Evolutionary conservation across 495 filamentous ascomycete genomes (phyloP), one percentile per base, ranked within the genome.

Genomic region (Talaromyces nanjingensis): DNA sequence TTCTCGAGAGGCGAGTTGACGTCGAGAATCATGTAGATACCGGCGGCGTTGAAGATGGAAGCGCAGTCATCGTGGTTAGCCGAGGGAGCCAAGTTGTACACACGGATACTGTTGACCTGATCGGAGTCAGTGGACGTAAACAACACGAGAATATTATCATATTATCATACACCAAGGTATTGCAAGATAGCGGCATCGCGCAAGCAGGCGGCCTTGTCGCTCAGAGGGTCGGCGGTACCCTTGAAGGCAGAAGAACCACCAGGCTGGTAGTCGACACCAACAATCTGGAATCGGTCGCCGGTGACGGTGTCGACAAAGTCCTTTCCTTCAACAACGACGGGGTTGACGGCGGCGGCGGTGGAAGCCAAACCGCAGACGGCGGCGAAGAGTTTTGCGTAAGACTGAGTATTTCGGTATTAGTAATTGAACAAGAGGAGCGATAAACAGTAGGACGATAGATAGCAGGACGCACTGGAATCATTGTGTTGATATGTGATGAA

Each of bases 101-200:
- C 85, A 65, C 93, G 91, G 74, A 98, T 93, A 31, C 91, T 88
- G 80, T 98, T 97, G 66, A 94, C 83, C 86, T 83, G 62, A 53
- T 42, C 9, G 24, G 5, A 25, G 52, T 59, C 31, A 59, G 29
- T 47, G 65, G 63, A 64, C 47, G 59, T 20, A 8, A 5, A 49
- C 18, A 3, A 16, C 14, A 20, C 6, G 7, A 49, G 18, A 6
- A 45, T 16, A 42, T 5, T 18, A 47, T 34, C 33, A 9, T 4
- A 16, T 6, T 54, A n/a, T 27, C 74, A 67, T 76, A 83, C 76
- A 76, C 88, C 89, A 62, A 98, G 80, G 27, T 82, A 73, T 80
- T 98, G 93, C 85, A 98, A 91, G 25, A 98, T 78, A 9, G 92
- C 92, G 58, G 94, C 93, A 82, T 98, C 93, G 58, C 93, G 88